Evolutionary conservation across 345 rosid genomes (phyloP), one percentile per base, ranked within the genome.

Genomic region (Alliaria petiolata): DNA sequence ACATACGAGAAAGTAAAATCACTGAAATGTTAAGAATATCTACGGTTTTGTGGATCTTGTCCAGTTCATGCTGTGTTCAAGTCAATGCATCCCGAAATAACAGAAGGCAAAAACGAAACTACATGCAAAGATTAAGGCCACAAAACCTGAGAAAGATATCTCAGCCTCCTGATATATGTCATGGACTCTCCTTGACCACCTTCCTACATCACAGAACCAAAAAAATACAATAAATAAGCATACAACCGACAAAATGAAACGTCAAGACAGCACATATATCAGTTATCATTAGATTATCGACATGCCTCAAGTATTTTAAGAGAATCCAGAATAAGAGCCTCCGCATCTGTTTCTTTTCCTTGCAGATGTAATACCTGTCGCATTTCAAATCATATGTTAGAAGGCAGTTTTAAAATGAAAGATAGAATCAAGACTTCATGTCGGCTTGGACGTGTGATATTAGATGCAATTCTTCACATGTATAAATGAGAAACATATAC

Each of bases 111-210:
- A 0, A 47, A 19, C 31, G 35, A 56, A 33, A 73, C 10, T 30
- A 39, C 57, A n/a, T n/a, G n/a, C n/a, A n/a, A n/a, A n/a, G n/a
- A n/a, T n/a, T n/a, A n/a, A n/a, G n/a, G n/a, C n/a, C n/a, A n/a
- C n/a, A 47, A 63, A 83, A 93, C 98, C 96, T 90, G 91, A 16
- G 86, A 84, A 57, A 91, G 87, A 81, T 83, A 85, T 39, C 85
- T 85, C 71, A 86, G 75, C 69, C 97, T 86, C 87, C 81, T 86
- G 54, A 89, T 70, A 83, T 87, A 89, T 62, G 81, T 75, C 53
- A 56, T 66, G 36, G 97, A 89, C 74, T 87, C 92, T 72, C 89
- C 97, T 79, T 85, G 81, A 45, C 97, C 98, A 83, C 33, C 78
- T 76, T 82, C 92, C 98, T 93, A 55, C 60, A 76, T 76, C 11